A percentile compares a stretch with the other conserved stretches of the same genome.
Evolutionary conservation across 176 grass and related monocot species (phyloP).

Genomic region (Neostapfia colusana): DNA sequence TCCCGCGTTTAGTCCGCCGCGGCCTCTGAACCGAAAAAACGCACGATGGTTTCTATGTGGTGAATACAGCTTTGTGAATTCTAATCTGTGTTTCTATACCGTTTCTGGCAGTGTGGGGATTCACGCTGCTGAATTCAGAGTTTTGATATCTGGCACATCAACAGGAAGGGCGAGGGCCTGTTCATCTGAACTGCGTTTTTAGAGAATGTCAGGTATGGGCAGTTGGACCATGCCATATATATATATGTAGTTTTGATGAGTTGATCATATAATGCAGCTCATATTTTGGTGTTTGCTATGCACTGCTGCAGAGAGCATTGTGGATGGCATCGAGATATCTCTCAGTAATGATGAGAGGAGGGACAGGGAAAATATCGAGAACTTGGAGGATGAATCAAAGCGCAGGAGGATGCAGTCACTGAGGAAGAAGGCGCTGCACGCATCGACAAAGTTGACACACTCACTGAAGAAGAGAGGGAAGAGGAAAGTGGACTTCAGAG

Average conservation of each 20-base stretch:
- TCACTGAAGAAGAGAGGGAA: constrained; percentile 97
- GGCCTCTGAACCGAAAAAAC: not conserved
- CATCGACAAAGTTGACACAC: constrained; percentile 78
- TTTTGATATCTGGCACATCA: not conserved
- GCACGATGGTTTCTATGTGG: not conserved
- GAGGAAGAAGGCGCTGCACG: constrained; percentile 81
- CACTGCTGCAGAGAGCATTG: constrained; percentile 41
- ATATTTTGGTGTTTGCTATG: not conserved
- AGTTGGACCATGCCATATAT: not conserved
- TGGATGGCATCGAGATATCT: constrained; percentile 43
- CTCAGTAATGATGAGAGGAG: constrained; percentile 64
- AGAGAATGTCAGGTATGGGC: constrained; percentile 67
- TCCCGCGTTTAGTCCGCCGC: constrained; percentile 25
- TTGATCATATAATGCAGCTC: constrained; percentile 36
- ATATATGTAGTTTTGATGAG: not conserved
- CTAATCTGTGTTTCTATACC: not conserved
- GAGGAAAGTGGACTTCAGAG: constrained; percentile 73
- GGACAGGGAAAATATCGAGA: constrained; percentile 62
- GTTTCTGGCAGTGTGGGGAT: constrained; percentile 25
- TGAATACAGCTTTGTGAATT: constrained; percentile 3
- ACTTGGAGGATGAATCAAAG: constrained; percentile 67
- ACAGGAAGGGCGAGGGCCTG: not conserved
- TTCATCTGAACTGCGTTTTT: constrained; percentile 38
- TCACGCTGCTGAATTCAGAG: not conserved
- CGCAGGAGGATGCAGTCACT: constrained; percentile 68